These are phyloP conservation scores for Torrubiella hemipterigena DNA, from an alignment of 2,329 filamentous ascomycete species.

Conservation along the genomic window DNA sequence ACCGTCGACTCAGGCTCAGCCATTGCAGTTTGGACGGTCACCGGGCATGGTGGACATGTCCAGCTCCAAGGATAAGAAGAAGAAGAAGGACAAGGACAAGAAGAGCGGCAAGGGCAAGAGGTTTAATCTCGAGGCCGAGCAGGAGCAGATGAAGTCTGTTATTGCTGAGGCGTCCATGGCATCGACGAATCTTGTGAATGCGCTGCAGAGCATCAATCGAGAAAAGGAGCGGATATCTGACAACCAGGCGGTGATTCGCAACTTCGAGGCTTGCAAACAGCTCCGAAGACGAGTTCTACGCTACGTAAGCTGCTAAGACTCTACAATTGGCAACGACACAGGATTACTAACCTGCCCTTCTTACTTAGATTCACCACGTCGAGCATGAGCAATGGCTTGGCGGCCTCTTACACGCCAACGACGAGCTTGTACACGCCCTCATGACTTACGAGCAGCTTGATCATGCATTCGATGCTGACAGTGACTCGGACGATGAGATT, in stretches of 20 bases:
- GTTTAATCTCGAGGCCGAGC: slow-evolving; percentile 81
- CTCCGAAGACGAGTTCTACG: slow-evolving; percentile 75
- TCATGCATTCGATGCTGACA: slow-evolving; percentile 66
- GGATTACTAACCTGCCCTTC: too few species aligned
- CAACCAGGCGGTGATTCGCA: slow-evolving; percentile 59
- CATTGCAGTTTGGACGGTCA: slow-evolving; percentile 6
- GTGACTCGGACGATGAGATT: slow-evolving; percentile 56
- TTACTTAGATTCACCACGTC: slow-evolving; percentile 80
- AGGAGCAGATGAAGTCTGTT: slow-evolving; percentile 73
- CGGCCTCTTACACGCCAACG: slow-evolving; percentile 83
- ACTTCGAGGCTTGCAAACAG: slow-evolving; percentile 78
- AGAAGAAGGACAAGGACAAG: slow-evolving; percentile 34
- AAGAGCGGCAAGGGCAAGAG: slow-evolving; percentile 47
- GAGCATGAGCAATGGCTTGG: slow-evolving; percentile 89
- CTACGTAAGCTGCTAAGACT: slow-evolving; percentile 47
- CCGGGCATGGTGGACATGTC: slow-evolving; percentile 19
- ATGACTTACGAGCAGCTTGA: slow-evolving; percentile 95
- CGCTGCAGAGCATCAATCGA: slow-evolving; percentile 80
- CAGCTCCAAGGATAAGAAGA: slow-evolving; percentile 38
- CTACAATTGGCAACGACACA: too few species aligned
- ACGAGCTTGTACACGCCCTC: slow-evolving; percentile 84
- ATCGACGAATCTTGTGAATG: slow-evolving; percentile 81
- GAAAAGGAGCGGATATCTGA: slow-evolving; percentile 81
- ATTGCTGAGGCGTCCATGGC: slow-evolving; percentile 85
- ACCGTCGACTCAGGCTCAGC: slow-evolving; percentile 5